Base-by-base conservation (phyloP, 2,329 filamentous ascomycete species). In the Fusarium tricinctum region DNA sequence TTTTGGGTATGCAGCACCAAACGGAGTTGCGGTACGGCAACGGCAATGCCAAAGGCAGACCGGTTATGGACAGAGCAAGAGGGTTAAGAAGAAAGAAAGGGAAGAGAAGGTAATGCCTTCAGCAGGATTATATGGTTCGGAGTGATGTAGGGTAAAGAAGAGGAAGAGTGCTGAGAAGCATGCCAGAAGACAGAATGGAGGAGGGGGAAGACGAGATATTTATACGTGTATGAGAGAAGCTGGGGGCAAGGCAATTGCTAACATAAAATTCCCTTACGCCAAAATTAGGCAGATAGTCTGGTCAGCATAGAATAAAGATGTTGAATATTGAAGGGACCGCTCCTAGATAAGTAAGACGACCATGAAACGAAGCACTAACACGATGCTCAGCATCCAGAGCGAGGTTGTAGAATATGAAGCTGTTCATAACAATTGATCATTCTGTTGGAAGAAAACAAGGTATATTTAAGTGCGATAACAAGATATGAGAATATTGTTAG, bases 141-240 rank as follows among this genome's bases (percentile, higher is more conserved):
- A 15, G 22, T 14, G 17, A 6, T 39, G n/a, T 50, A 22, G 17
- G 35, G 35, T 13, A 40, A 38, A 20, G n/a, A 40, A 19, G 38
- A 28, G 28, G 17, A 15, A 38, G 39, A 26, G 20, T 42, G 17
- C 26, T 69, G 49, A 19, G 39, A 52, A 67, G 59, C 39, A 66
- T 51, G 38, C 30, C 22, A 62, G 54, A 63, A 48, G 17, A 68
- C 30, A 58, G 22, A 35, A n/a, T 49, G 26, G 42, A 49, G 15
- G 49, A 64, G 60, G 69, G 69, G 61, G 32, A 50, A 47, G 40
- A 28, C 42, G 45, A 55, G 68, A 73, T 74, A 74, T 62, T 74
- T 74, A 74, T 74, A 74, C 66, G 66, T 39, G 55, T 35, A 38
- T 12, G 39, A 47, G 43, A 47, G 20, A 33, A 48, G 20, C 19